phyloP scores from a whole-genome alignment of 2,329 filamentous ascomycete species.

The Calonectria hawksworthii region DNA sequence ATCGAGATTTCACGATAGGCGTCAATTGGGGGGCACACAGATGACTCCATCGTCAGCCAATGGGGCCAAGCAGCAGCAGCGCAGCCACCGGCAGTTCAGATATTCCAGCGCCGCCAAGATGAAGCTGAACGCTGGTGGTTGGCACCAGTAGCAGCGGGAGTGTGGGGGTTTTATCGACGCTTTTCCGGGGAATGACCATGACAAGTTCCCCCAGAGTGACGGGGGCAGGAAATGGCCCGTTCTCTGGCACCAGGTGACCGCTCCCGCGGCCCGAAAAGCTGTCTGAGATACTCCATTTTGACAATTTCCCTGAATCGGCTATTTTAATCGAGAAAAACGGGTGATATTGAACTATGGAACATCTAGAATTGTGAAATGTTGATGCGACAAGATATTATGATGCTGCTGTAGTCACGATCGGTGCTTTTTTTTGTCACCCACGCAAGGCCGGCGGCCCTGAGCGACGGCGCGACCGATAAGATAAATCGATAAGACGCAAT shows the following conservation, averaged over 20 bases:
- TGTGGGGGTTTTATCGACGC: constrained; percentile 1
- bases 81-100: not conserved
- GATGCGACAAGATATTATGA: not conserved
- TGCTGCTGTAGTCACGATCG: not conserved
- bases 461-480: not conserved
- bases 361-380: not conserved
- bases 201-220: not conserved
- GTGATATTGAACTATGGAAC: not conserved
- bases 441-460: not conserved
- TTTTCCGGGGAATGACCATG: not conserved
- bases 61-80: too few species aligned
- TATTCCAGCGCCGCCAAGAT: not conserved
- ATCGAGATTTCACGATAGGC: not conserved
- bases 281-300: not conserved
- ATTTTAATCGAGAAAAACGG: not conserved
- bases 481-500: not conserved
- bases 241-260: not conserved
- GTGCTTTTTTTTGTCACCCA: not conserved
- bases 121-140: not conserved
- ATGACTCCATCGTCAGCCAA: not conserved
- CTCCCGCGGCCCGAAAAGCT: not conserved
- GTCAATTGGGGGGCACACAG: not conserved
- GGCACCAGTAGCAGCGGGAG: not conserved
- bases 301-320: too few species aligned
- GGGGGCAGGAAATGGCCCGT: not conserved